These are phyloP conservation scores for Physcia stellaris DNA, from an alignment of 495 filamentous ascomycete genomes.

Conservation along the genomic window DNA sequence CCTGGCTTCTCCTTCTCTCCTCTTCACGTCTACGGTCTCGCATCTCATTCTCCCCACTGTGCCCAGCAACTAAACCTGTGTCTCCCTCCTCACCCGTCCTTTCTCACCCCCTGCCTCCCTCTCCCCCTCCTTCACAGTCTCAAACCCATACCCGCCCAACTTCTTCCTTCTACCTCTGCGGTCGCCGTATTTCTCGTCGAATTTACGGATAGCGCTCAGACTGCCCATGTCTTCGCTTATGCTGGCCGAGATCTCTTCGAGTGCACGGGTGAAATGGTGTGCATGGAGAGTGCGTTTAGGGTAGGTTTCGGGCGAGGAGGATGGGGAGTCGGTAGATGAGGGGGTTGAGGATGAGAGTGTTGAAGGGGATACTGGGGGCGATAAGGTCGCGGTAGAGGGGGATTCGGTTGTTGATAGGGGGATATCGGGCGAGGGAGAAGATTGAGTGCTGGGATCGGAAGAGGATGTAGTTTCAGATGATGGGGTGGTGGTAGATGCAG, in stretches of 20 bases:
- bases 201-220: conserved; percentile 76
- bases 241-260: conserved; percentile 82
- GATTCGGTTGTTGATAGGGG: neutral
- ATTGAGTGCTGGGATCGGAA: neutral
- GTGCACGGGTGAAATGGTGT: conserved; percentile 69
- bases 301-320: conserved; percentile 9
- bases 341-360: neutral
- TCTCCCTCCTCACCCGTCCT: conserved; percentile 23
- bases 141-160: conserved; percentile 34
- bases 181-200: conserved; percentile 93
- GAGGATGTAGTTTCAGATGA: neutral
- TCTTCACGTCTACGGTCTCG: too few species aligned
- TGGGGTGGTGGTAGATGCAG: neutral
- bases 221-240: conserved; percentile 91
- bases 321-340: neutral
- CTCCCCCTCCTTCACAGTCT: conserved; percentile 43
- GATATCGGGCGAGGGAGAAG: neutral
- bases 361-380: conserved; percentile 12
- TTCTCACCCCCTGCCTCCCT: conserved; percentile 20
- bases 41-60: neutral
- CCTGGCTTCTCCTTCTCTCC: too few species aligned
- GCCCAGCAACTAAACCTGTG: conserved; percentile 1
- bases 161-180: conserved; percentile 59
- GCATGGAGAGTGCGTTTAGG: conserved; percentile 46
- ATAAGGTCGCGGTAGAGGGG: neutral